These are phyloP conservation scores for Luffa acutangula DNA, from an alignment of 306 rosid species.

Conservation along the genomic window DNA sequence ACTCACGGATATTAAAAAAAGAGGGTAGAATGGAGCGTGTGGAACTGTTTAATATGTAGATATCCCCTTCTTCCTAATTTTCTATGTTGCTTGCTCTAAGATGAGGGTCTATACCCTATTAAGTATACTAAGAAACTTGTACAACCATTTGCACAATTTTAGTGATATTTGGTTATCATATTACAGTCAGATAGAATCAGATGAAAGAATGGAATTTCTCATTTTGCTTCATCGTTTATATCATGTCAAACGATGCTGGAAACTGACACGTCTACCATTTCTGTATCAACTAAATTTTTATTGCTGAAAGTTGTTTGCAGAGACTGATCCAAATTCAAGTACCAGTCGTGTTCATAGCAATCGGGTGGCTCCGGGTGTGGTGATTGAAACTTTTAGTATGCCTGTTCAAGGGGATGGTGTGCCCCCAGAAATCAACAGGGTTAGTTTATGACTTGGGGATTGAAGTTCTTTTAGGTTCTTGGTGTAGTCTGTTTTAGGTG, in stretches of 20 bases:
- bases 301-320: slow-evolving; percentile 34
- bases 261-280: background rate
- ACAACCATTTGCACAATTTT: background rate
- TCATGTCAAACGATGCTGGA: background rate
- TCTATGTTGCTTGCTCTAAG: background rate
- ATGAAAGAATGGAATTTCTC: background rate
- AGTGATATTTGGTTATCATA: background rate
- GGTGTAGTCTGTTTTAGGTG: background rate
- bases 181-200: background rate
- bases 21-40: background rate
- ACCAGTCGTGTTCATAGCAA: slow-evolving; percentile 50
- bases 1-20: no score
- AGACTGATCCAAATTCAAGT: slow-evolving; percentile 62
- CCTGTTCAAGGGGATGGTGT: slow-evolving; percentile 78
- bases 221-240: background rate
- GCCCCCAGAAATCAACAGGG: slow-evolving; percentile 70
- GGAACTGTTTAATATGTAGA: background rate
- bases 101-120: background rate
- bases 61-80: background rate
- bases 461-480: background rate
- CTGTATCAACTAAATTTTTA: background rate
- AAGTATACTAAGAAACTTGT: background rate
- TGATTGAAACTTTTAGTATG: slow-evolving; percentile 78
- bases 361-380: slow-evolving; percentile 75
- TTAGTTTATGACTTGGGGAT: slow-evolving; percentile 19